Conservation (phyloP, 2,329 filamentous ascomycete species). For the Phialocephala subalpina region DNA sequence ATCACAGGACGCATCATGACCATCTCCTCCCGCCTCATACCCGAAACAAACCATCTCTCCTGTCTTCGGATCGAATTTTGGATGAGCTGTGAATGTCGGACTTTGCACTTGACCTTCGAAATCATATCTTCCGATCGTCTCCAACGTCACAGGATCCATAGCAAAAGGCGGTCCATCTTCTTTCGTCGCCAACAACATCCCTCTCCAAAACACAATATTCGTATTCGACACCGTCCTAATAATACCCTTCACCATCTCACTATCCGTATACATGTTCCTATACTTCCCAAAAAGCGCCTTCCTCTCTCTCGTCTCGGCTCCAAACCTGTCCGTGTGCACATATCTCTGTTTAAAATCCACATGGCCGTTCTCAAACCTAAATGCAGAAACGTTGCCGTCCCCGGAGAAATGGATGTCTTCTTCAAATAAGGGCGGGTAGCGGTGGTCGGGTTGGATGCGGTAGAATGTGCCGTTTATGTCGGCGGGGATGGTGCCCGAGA, state of each 20-base stretch:
- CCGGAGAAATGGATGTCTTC: constrained; percentile 53
- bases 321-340: constrained; percentile 43
- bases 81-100: constrained; percentile 60
- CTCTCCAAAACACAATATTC: constrained; percentile 66
- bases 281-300: constrained; percentile 60
- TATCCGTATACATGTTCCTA: constrained; percentile 64
- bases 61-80: constrained; percentile 59
- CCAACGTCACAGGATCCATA: constrained; percentile 55
- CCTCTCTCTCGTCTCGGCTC: constrained; percentile 36
- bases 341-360: constrained; percentile 45
- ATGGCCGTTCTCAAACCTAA: constrained; percentile 43
- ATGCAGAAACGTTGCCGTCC: constrained; percentile 44
- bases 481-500: constrained; percentile 49
- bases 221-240: constrained; percentile 66
- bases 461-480: constrained; percentile 55
- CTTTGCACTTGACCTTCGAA: constrained; percentile 56
- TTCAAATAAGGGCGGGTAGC: constrained; percentile 62
- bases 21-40: constrained; percentile 56
- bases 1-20: constrained; percentile 52
- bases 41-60: constrained; percentile 61
- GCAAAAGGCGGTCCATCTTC: constrained; percentile 60
- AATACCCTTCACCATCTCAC: constrained; percentile 60
- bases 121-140: constrained; percentile 58
- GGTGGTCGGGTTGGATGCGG: constrained; percentile 53
- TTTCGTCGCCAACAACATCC: constrained; percentile 61